These are phyloP conservation scores for Irpex sp. DNA, from an alignment of 1,284 basidiomycete species.

Conservation along the genomic window DNA sequence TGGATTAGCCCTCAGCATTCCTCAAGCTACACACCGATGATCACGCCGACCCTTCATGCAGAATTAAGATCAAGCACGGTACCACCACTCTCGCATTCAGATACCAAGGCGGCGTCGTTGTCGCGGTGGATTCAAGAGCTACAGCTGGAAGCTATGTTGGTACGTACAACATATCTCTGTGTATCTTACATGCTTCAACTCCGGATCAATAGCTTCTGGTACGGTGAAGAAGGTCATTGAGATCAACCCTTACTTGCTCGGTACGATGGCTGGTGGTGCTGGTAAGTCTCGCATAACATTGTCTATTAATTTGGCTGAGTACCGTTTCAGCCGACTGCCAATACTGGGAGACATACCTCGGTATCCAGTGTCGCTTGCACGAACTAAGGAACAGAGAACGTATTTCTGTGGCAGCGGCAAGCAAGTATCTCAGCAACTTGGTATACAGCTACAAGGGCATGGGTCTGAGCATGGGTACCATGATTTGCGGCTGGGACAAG, in stretches of 20 bases:
- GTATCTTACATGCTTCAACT: slow-evolving; percentile 2
- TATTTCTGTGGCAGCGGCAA: slow-evolving; percentile 97
- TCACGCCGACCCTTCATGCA: slow-evolving; percentile 87
- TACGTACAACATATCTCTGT: slow-evolving; percentile 31
- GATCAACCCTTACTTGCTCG: slow-evolving; percentile 97
- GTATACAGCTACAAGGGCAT: slow-evolving; percentile 99
- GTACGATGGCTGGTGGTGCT: slow-evolving; percentile 99
- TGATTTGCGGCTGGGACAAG: slow-evolving; percentile 99
- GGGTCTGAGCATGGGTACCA: slow-evolving; percentile 99
- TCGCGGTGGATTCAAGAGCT: slow-evolving; percentile 96
- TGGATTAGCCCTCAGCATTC: slow-evolving; percentile 61
- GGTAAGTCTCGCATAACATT: slow-evolving; percentile 43
- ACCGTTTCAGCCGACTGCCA: slow-evolving; percentile 76
- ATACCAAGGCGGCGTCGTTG: slow-evolving; percentile 95
- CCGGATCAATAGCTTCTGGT: slow-evolving; percentile 70
- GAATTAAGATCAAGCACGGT: slow-evolving; percentile 98
- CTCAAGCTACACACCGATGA: slow-evolving; percentile 88
- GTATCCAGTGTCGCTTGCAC: slow-evolving; percentile 95
- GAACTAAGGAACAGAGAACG: slow-evolving; percentile 97
- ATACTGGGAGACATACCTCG: slow-evolving; percentile 98
- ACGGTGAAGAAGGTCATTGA: slow-evolving; percentile 99
- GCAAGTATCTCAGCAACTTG: slow-evolving; percentile 96
- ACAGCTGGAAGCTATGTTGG: slow-evolving; percentile 98
- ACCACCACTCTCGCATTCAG: slow-evolving; percentile 98
- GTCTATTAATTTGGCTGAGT: slow-evolving; percentile 9